Evolutionary conservation across 2,329 filamentous ascomycete species (phyloP).

Genomic region (Pseudogymnoascus pannorum): DNA sequence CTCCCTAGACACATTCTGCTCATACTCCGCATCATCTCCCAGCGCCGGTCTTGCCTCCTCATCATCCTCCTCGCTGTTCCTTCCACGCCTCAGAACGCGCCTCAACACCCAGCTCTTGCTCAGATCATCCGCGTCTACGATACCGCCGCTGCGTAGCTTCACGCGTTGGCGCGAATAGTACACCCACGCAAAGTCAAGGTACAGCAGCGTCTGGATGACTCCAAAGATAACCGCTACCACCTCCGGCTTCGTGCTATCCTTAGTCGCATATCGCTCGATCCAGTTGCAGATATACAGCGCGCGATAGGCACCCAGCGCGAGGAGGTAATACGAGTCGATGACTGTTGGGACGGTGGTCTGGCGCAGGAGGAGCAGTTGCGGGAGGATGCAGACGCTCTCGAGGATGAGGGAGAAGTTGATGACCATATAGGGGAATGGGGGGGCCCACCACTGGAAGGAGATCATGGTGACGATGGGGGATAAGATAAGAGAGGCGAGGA

Average conservation of each 20-base stretch:
- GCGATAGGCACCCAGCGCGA: slow-evolving; percentile 80
- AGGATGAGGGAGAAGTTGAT: slow-evolving; percentile 89
- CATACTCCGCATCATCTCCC: slow-evolving; percentile 21
- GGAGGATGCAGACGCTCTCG: slow-evolving; percentile 83
- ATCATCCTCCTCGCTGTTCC: slow-evolving; percentile 16
- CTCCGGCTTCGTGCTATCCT: slow-evolving; percentile 58
- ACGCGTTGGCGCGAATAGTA: slow-evolving; percentile 91
- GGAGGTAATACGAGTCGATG: slow-evolving; percentile 92
- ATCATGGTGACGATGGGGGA: slow-evolving; percentile 69
- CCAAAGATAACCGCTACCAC: slow-evolving; percentile 77
- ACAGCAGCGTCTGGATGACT: slow-evolving; percentile 79
- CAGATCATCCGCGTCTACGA: slow-evolving; percentile 86
- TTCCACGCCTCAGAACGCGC: slow-evolving; percentile 60
- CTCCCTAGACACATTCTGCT: neutral
- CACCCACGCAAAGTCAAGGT: slow-evolving; percentile 93
- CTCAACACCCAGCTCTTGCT: slow-evolving; percentile 77
- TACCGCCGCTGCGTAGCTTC: slow-evolving; percentile 79
- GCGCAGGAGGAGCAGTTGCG: slow-evolving; percentile 82
- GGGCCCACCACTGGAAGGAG: slow-evolving; percentile 44
- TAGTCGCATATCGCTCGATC: slow-evolving; percentile 60
- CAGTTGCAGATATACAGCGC: slow-evolving; percentile 88
- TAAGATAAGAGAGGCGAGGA: slow-evolving; percentile 56
- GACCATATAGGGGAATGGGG: slow-evolving; percentile 55
- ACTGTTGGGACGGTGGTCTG: slow-evolving; percentile 95
- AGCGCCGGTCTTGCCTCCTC: slow-evolving; percentile 21